phyloP scores from a whole-genome alignment of 2,329 filamentous ascomycete species.

The Pseudogymnoascus sp. region DNA sequence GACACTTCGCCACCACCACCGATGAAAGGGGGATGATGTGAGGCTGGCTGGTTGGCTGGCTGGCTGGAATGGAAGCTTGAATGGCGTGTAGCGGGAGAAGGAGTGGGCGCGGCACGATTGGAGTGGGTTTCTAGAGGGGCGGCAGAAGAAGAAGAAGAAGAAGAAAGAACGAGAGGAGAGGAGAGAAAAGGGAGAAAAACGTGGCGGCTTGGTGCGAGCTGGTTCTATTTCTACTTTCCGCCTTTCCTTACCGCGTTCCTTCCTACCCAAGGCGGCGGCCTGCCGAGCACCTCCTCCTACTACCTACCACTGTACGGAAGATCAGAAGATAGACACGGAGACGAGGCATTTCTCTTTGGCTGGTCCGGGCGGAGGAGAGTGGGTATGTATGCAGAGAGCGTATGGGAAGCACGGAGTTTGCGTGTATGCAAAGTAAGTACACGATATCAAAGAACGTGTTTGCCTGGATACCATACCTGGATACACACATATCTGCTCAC shows the following conservation, averaged over 20 bases:
- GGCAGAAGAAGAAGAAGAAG: background rate
- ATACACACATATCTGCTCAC: too few relatives aligned
- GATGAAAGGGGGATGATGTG: too few relatives aligned
- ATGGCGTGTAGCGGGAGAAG: background rate
- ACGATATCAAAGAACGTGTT: background rate
- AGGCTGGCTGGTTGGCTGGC: too few relatives aligned
- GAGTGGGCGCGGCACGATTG: background rate
- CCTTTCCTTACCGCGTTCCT: too few relatives aligned
- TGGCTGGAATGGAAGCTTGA: background rate
- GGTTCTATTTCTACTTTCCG: background rate
- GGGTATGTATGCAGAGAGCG: background rate
- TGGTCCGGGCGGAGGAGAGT: background rate
- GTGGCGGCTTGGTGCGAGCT: background rate
- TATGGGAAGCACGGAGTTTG: too few relatives aligned
- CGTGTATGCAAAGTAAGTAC: too few relatives aligned
- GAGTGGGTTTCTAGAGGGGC: background rate
- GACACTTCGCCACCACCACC: background rate
- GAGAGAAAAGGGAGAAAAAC: background rate
- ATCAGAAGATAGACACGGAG: too few relatives aligned
- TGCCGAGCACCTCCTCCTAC: too few relatives aligned
- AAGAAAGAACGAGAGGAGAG: too few relatives aligned
- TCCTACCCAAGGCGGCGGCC: too few relatives aligned
- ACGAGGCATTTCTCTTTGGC: background rate
- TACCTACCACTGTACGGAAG: too few relatives aligned
- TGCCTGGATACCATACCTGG: too few relatives aligned